These are phyloP conservation scores for Smittium mucronatum DNA, from an alignment of 371 early-diverging fungal species.

Conservation along the genomic window DNA sequence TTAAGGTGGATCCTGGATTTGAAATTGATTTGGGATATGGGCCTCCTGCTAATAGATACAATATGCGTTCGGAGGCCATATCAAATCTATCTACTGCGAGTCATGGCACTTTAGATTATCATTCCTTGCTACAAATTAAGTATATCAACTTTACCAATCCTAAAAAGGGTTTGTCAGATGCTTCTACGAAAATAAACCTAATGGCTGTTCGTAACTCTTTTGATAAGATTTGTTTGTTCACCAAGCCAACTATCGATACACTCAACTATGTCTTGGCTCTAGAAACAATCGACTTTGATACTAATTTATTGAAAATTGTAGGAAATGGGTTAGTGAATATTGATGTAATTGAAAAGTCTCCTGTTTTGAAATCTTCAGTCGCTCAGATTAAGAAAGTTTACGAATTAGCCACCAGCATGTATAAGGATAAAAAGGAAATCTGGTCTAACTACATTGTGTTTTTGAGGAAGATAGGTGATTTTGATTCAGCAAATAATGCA, in stretches of 20 bases:
- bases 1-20: background rate
- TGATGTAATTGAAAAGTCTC: background rate
- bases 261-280: background rate
- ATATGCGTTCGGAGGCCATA: no score
- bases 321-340: background rate
- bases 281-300: background rate
- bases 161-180: background rate
- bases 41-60: no score
- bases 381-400: background rate
- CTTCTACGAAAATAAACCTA: background rate
- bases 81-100: background rate
- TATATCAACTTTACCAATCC: background rate
- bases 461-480: background rate
- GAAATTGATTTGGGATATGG: background rate
- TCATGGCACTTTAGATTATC: background rate
- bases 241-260: background rate
- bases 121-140: background rate
- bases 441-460: background rate
- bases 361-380: background rate
- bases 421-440: background rate
- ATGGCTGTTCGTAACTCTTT: background rate
- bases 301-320: background rate
- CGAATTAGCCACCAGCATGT: background rate
- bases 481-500: background rate
- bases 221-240: background rate